Evolutionary conservation across 345 rosid genomes (phyloP), one percentile per base, ranked within the genome.

Genomic region (Lepidium didymum): DNA sequence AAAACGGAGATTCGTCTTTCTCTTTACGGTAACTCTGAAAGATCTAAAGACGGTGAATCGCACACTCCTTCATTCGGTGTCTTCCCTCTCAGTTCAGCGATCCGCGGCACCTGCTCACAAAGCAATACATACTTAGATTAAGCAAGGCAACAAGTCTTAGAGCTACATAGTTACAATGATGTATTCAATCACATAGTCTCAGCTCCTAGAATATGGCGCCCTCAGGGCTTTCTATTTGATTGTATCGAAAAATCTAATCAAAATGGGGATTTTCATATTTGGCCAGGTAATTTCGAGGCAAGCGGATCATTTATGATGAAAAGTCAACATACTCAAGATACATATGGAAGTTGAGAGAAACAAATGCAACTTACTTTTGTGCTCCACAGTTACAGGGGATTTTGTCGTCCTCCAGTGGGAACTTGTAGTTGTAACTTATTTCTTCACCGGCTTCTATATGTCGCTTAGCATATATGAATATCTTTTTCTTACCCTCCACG

Each of bases 301-400:
- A 29, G 33, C 33, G 33, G 33, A 29, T 29, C 33, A 29, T 29
- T 29, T 4, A 29, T 29, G 33, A 29, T 29, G 33, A 29, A 29
- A 29, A 29, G 33, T 29, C 33, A 29, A 29, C 33, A 6, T 29
- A 60, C 36, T 67, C 44, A 18, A 15, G 15, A 23, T 44, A 56
- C n/a, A 37, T 11, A 31, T 37, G 62, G 31, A 29, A 62, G 51
- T 14, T 54, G 16, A 57, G 16, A 27, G 14, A 56, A 65, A 25
- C 10, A 27, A 31, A 53, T 56, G 50, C 27, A 74, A 69, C 91
- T 89, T 83, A 91, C 99, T 86, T 95, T 78, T 64, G 87, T 12
- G 96, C 81, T 78, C 96, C 89, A 78, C 99, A 95, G 86, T 89
- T 86, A 81, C 99, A 95, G 16, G 97, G 99, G 35, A 91, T 95